phyloP scores from a whole-genome alignment of 1,139 yeast genomes.

The Candida gigantensis region DNA sequence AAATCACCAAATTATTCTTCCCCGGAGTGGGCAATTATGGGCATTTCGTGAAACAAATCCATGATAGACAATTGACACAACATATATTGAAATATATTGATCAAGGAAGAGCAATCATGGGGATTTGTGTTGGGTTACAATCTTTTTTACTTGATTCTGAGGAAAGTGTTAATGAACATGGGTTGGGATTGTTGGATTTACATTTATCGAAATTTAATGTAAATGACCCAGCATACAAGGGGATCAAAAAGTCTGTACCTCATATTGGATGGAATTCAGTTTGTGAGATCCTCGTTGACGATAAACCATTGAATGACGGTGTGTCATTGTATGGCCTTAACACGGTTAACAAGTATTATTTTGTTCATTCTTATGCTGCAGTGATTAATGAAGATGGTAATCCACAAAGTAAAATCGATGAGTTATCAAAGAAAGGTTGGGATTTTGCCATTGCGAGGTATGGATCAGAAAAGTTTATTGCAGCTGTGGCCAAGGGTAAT shows the following conservation, averaged over 20 bases:
- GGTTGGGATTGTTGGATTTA: slow-evolving; percentile 55
- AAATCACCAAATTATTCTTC: slow-evolving; percentile 59
- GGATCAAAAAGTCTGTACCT: slow-evolving; percentile 72
- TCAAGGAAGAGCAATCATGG: slow-evolving; percentile 85
- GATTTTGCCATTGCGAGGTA: slow-evolving; percentile 70
- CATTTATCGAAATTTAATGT: slow-evolving; percentile 60
- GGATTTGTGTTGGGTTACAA: slow-evolving; percentile 95
- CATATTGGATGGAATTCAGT: slow-evolving; percentile 91
- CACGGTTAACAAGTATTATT: slow-evolving; percentile 74
- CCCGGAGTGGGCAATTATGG: slow-evolving; percentile 99
- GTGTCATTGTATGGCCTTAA: slow-evolving; percentile 61
- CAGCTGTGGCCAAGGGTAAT: slow-evolving; percentile 77
- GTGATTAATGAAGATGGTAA: slow-evolving; percentile 42
- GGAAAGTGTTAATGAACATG: slow-evolving; percentile 63
- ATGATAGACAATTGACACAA: slow-evolving; percentile 57
- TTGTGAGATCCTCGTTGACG: slow-evolving; percentile 19
- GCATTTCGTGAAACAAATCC: slow-evolving; percentile 77
- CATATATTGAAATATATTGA: slow-evolving; percentile 67
- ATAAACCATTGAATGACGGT: slow-evolving; percentile 15
- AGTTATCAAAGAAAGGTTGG: slow-evolving; percentile 63
- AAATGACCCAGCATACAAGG: slow-evolving; percentile 32
- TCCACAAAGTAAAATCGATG: slow-evolving; percentile 24
- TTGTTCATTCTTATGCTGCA: slow-evolving; percentile 92
- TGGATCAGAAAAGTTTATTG: slow-evolving; percentile 78
- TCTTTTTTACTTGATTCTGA: slow-evolving; percentile 73